Conservation (phyloP, 441 rosid genomes). For the Gossypium gossypioides region DNA sequence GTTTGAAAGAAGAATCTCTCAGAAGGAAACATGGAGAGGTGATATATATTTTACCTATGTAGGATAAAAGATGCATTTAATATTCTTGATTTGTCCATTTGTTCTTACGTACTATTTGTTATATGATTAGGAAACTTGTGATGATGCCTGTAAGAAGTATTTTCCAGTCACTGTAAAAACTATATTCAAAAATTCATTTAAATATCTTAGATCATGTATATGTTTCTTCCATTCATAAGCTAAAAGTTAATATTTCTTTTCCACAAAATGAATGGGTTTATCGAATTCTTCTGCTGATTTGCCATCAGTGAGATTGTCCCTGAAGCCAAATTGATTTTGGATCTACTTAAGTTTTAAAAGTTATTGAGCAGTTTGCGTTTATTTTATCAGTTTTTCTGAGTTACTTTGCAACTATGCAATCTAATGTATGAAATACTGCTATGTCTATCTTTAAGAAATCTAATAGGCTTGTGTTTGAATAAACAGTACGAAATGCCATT, state of each 20-base stretch:
- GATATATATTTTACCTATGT: background rate
- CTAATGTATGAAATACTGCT: background rate
- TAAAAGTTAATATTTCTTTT: background rate
- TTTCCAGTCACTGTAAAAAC: background rate
- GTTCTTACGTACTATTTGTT: background rate
- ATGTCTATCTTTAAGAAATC: background rate
- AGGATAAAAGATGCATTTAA: background rate
- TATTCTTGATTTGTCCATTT: background rate
- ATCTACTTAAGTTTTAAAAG: background rate
- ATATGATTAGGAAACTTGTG: background rate
- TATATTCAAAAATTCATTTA: background rate
- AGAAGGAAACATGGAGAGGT: slow-evolving; percentile 26
- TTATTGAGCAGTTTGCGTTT: background rate
- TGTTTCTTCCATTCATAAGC: background rate
- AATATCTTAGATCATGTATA: background rate
- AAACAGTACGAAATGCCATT: background rate
- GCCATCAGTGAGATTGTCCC: background rate
- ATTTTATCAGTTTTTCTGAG: background rate
- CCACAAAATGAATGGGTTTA: background rate
- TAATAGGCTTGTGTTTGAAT: background rate
- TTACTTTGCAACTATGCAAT: background rate
- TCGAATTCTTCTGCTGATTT: background rate
- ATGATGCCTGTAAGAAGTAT: background rate
- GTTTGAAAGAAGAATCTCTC: slow-evolving; percentile 21
- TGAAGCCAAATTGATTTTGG: background rate